Percentiles rank a stretch among this genome's conserved stretches.
These are phyloP conservation scores for Ophiostoma quercus DNA, from an alignment of 2,329 filamentous ascomycete genomes.

Conservation along the genomic window DNA sequence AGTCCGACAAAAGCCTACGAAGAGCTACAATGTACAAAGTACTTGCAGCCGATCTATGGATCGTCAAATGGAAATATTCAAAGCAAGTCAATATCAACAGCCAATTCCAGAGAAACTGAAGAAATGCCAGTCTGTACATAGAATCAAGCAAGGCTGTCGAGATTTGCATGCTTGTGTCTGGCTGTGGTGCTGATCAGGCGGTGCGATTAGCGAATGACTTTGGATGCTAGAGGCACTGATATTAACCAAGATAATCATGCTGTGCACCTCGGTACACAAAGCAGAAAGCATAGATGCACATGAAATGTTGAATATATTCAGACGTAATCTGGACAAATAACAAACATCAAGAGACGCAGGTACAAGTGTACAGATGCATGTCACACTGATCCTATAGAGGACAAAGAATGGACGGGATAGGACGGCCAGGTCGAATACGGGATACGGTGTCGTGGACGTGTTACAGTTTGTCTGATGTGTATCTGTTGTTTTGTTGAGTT, in stretches of 20 bases:
- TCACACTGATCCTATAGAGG: not conserved
- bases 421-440: not conserved
- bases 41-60: not conserved
- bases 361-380: conserved; percentile 8
- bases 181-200: not conserved
- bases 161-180: not conserved
- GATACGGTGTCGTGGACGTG: not conserved
- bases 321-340: not conserved
- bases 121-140: not conserved
- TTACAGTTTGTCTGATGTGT: not conserved
- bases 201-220: not conserved
- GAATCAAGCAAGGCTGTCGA: not conserved
- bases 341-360: not conserved
- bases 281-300: not conserved
- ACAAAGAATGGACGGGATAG: not conserved
- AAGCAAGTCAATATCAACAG: too few relatives aligned
- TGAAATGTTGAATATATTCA: not conserved
- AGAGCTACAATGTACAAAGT: not conserved
- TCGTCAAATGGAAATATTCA: not conserved
- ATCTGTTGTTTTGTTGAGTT: not conserved
- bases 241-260: not conserved
- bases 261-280: not conserved
- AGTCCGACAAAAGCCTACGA: not conserved
- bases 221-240: too few relatives aligned
- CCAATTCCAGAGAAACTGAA: not conserved